Conservation (phyloP, 306 rosid species). For the Castanopsis chinensis region DNA sequence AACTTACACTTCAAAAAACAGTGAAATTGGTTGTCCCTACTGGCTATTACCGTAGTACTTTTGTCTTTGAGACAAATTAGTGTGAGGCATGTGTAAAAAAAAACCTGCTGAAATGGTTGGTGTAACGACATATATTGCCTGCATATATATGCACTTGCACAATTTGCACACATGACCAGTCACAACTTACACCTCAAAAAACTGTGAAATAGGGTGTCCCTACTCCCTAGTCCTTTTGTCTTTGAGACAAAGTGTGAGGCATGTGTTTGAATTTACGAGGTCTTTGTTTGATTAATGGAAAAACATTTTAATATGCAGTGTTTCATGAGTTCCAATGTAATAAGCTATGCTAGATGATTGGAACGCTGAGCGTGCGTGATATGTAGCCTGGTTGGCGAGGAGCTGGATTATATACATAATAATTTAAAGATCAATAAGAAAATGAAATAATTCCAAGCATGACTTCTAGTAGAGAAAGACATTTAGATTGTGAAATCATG, state of each 20-base stretch:
- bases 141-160: no score
- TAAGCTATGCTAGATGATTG: background rate
- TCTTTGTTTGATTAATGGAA: background rate
- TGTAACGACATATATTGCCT: no score
- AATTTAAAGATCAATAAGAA: background rate
- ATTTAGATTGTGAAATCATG: slow-evolving; percentile 12
- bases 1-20: no score
- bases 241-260: background rate
- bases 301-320: background rate
- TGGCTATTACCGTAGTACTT: no score
- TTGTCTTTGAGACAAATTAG: background rate
- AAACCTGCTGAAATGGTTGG: no score
- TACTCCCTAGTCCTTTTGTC: no score
- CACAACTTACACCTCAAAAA: no score
- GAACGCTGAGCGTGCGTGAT: background rate
- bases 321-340: slow-evolving; percentile 41
- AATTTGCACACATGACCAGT: no score
- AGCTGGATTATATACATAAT: slow-evolving; percentile 21
- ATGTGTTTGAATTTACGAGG: slow-evolving; percentile 41
- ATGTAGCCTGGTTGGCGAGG: slow-evolving; percentile 31
- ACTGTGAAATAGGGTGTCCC: no score
- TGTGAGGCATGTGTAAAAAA: slow-evolving; percentile 21
- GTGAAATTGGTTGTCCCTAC: no score
- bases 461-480: background rate
- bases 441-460: background rate